Evolutionary conservation across 768 basidiomycete species (phyloP), one percentile per base, ranked within the genome.

Genomic region (Russula abietina): DNA sequence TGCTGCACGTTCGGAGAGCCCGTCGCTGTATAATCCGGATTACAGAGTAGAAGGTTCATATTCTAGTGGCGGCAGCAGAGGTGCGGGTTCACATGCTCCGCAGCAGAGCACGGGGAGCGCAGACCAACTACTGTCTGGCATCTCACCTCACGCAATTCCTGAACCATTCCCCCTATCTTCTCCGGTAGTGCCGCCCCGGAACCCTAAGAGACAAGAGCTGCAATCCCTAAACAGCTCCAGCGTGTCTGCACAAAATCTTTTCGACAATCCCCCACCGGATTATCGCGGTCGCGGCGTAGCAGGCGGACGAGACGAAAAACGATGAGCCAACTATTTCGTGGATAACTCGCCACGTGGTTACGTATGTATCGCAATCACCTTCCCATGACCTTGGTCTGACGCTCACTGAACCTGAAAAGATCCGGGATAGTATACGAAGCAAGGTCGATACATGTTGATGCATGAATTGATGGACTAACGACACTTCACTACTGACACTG

Each of bases 21-120:
- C 83, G 49, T 77, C 80, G 4, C 78, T 72, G 69, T 9, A 64
- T 67, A 45, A 41, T 32, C 60, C 65, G n/a, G 26, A 43, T 66
- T 57, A 45, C 60, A 66, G 33, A 64, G 59, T 19, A 60, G 56
- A 39, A 10, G 67, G 67, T 19, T 73, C 70, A 46, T 63, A 69
- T 33, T 66, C 72, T 30, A 66, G 70, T 50, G 72, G 74, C 32
- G 70, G 66, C 59, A 70, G 72, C 41, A 52, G 51, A 38, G 63
- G 69, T 69, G 75, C 75, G 28, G 36, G 36, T 4, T 36, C 36
- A 14, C 78, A 84, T 69, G 75, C 77, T 30, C 74, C 78, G 49
- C 79, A 80, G 64, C 75, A 81, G 50, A 82, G 82, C 63, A 77
- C 75, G 2, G 83, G 80, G 16, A 87, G 85, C 72, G 79, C 79